These are phyloP conservation scores for Metschnikowia gelsemii DNA, from an alignment of 805 yeast genomes.

Conservation along the genomic window DNA sequence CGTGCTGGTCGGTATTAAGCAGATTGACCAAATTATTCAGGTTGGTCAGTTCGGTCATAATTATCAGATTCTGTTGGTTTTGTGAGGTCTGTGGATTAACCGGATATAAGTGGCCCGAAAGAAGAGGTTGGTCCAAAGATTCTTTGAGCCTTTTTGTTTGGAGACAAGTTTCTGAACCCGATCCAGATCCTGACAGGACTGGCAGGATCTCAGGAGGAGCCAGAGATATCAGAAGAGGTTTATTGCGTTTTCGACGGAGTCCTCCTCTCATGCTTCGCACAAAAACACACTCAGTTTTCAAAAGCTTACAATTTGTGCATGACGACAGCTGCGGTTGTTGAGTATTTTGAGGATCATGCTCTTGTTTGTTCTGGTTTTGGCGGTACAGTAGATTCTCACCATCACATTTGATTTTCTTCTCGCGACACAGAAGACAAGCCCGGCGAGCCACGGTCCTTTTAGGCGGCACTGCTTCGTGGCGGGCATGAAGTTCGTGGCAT, in stretches of 20 bases:
- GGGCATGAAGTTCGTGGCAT: too few species aligned
- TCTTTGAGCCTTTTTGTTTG: not conserved
- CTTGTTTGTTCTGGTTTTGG: not conserved
- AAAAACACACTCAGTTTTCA: slow-evolving; percentile 52
- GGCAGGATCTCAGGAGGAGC: too few species aligned
- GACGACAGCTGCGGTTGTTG: slow-evolving; percentile 15
- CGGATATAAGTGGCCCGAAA: not conserved
- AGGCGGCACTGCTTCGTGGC: too few species aligned
- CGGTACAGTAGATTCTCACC: slow-evolving; percentile 42
- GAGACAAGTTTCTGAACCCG: too few species aligned
- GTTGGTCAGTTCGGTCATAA: not conserved
- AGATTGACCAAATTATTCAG: not conserved
- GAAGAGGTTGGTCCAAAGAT: not conserved
- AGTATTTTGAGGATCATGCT: too few species aligned
- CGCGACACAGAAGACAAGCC: slow-evolving; percentile 65
- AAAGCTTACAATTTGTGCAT: slow-evolving; percentile 51
- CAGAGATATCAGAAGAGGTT: too few species aligned
- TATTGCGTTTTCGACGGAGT: slow-evolving; percentile 43
- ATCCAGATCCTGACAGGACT: too few species aligned
- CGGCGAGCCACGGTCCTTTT: slow-evolving; percentile 53
- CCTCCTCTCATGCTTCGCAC: slow-evolving; percentile 61
- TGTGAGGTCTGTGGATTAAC: too few species aligned
- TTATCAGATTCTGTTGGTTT: too few species aligned
- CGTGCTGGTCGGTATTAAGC: too few species aligned
- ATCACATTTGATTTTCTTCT: slow-evolving; percentile 64